Percentiles rank a stretch among this genome's conserved stretches.
phyloP scores from a whole-genome alignment of 805 yeast genomes.

The Jamesozyma piceae region DNA sequence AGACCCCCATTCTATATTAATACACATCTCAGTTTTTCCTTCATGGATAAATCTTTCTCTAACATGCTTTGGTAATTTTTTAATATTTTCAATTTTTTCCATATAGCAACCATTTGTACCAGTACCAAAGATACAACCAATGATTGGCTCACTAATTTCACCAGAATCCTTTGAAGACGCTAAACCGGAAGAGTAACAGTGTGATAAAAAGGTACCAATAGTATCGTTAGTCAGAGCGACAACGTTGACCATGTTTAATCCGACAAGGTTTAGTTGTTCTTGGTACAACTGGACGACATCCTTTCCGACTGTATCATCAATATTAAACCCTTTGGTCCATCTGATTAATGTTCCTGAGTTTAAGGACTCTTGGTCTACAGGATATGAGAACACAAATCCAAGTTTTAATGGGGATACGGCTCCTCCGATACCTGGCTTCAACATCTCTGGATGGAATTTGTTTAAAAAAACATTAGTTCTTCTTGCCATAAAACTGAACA shows the following conservation, averaged over 20 bases:
- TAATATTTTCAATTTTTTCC: conserved; percentile 65
- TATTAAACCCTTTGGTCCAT: conserved; percentile 94
- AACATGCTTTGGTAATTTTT: conserved; percentile 51
- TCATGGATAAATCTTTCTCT: conserved; percentile 31
- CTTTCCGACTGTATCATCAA: conserved; percentile 73
- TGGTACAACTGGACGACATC: conserved; percentile 76
- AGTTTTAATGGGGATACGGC: conserved; percentile 39
- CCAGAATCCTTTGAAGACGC: conserved; percentile 39
- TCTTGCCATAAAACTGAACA: conserved; percentile 67
- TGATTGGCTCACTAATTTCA: conserved; percentile 62
- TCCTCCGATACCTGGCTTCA: conserved; percentile 23
- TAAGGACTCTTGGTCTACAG: conserved; percentile 77
- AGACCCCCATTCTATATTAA: conserved; percentile 97
- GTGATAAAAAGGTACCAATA: conserved; percentile 83
- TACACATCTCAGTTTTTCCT: conserved; percentile 64
- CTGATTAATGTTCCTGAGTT: conserved; percentile 73
- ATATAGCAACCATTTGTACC: conserved; percentile 95
- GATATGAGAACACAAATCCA: conserved; percentile 93
- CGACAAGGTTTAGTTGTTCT: conserved; percentile 48
- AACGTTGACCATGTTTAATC: conserved; percentile 52
- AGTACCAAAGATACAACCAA: conserved; percentile 93
- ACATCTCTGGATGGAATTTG: conserved; percentile 48
- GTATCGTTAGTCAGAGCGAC: conserved; percentile 94
- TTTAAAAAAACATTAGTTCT: conserved; percentile 57
- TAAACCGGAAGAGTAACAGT: conserved; percentile 60